Evolutionary conservation across 495 filamentous ascomycete species (phyloP).

Genomic region (Penicillium taxi): DNA sequence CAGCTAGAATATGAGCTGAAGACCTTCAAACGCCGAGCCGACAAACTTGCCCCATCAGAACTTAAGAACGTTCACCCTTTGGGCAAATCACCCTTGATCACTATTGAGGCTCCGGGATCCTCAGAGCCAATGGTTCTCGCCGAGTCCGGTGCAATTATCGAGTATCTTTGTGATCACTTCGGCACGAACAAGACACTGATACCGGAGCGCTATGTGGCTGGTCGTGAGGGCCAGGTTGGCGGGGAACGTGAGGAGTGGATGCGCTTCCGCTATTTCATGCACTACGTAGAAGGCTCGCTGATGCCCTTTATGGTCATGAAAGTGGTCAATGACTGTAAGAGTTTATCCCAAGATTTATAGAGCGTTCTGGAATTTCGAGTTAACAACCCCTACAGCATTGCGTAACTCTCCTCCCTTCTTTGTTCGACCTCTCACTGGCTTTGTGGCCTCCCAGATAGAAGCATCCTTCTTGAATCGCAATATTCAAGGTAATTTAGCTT

Average conservation of each 20-base stretch:
- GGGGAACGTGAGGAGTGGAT: conserved; percentile 70
- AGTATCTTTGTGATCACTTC: conserved; percentile 77
- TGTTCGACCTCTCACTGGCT: conserved; percentile 64
- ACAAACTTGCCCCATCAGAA: conserved; percentile 59
- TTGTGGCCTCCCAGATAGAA: conserved; percentile 56
- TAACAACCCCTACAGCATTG: conserved; percentile 37
- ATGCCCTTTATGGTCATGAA: conserved; percentile 60
- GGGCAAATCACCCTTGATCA: conserved; percentile 74
- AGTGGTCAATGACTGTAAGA: conserved; percentile 51
- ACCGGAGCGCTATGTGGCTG: conserved; percentile 52
- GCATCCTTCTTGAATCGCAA: conserved; percentile 54
- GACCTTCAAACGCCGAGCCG: conserved; percentile 55
- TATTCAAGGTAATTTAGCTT: conserved; percentile 55
- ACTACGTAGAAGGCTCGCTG: conserved; percentile 74
- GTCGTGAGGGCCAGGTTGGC: conserved; percentile 45
- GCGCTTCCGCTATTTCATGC: conserved; percentile 68
- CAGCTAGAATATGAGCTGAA: conserved; percentile 69
- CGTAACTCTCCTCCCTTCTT: conserved; percentile 71
- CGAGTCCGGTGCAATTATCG: conserved; percentile 69
- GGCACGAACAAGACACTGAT: conserved; percentile 42
- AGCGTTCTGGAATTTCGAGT: no score
- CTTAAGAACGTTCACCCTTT: conserved; percentile 74
- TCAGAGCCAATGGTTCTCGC: conserved; percentile 59
- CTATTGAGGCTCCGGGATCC: conserved; percentile 41
- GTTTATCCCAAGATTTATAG: neutral